Evolutionary conservation across 148 eudicot species (phyloP), one percentile per base, ranked within the genome.

Genomic region (Vaccinium corymbosum): DNA sequence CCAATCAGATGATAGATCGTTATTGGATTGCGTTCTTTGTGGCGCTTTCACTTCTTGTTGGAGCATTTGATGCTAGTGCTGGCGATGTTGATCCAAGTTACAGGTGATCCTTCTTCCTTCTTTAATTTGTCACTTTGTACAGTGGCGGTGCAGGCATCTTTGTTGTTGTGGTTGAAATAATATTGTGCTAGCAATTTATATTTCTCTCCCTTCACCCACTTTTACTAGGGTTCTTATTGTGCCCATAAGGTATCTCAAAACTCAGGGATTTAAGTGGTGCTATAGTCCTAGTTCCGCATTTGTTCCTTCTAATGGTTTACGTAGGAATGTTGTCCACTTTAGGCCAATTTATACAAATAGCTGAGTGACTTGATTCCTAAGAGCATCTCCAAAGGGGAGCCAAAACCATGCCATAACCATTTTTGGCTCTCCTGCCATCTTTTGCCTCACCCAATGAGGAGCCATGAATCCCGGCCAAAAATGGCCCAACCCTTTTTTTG

Each of bases 1-100:
- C 55, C 75, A 38, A 73, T 56, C 89, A 92, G 95, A 92, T 94
- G 98, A 80, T 84, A 72, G 86, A 75, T 82, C 81, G 79, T 81
- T 76, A 83, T 73, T 89, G 90, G 90, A 71, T 89, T 81, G 80
- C 77, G 51, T 86, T 90, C 80, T 81, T 89, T 55, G 7, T 89
- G 73, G 85, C 81, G 78, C 62, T 91, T 61, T 82, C 87, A 1
- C 88, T 80, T 84, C 84, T 59, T 84, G 51, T 84, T 62, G 85
- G 80, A 76, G 86, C 83, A 64, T 85, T 87, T 72, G 78, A 90
- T 68, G 95, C 91, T 53, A 95, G 97, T 91, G 88, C 93, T 71
- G 98, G 98, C 80, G 98, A 95, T 91, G 86, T 90, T 82, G 93
- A 93, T 88, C 94, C 92, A 27, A 68, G 84, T 80, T 95, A 95